Conservation (phyloP, 495 filamentous ascomycete species). For the Pseudomonodictys pantanalensis region DNA sequence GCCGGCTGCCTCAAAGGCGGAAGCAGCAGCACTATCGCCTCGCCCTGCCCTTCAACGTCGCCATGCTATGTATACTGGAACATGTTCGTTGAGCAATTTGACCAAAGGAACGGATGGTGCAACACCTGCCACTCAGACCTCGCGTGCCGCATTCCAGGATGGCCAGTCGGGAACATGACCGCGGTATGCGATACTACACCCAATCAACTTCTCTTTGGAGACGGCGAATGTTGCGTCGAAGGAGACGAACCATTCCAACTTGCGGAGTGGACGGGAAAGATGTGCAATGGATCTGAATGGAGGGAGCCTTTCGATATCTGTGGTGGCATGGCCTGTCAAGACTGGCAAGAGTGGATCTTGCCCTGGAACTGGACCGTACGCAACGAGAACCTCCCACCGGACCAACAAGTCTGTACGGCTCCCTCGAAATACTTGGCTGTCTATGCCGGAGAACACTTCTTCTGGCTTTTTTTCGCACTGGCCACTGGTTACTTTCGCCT, state of each 20-base stretch:
- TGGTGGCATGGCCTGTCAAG: constrained; percentile 3
- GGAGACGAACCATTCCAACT: constrained; percentile 4
- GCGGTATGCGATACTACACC: background rate
- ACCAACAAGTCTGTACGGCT: background rate
- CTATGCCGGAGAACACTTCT: background rate
- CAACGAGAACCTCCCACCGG: background rate
- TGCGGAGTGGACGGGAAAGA: constrained; percentile 6
- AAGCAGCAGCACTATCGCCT: background rate
- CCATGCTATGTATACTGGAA: constrained; percentile 3
- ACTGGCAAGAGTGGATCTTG: constrained; percentile 6
- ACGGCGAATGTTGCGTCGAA: background rate
- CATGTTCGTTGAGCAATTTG: constrained; percentile 7
- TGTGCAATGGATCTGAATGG: constrained; percentile 8
- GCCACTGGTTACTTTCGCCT: background rate
- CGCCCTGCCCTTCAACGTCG: background rate
- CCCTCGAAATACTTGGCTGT: background rate
- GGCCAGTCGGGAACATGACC: constrained; percentile 2
- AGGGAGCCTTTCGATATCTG: background rate
- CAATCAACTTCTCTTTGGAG: background rate
- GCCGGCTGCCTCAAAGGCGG: background rate
- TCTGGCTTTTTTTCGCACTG: background rate
- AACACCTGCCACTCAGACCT: background rate
- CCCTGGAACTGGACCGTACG: constrained; percentile 7
- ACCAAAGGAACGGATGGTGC: constrained; percentile 8
- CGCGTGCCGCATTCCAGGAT: constrained; percentile 1